These are phyloP conservation scores for Candida arabinofermentans DNA, from an alignment of 805 yeast genomes.

Conservation along the genomic window DNA sequence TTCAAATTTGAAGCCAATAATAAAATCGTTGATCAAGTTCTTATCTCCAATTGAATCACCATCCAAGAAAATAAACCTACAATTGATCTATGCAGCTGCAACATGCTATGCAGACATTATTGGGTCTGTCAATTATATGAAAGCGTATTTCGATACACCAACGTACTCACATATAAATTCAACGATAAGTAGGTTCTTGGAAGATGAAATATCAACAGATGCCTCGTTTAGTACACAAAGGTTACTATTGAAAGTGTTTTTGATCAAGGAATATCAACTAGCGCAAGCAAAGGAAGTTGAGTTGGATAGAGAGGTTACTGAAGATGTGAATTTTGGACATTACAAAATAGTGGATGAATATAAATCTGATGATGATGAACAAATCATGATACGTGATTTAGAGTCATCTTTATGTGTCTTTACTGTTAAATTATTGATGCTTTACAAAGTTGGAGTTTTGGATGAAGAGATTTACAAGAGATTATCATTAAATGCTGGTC, in stretches of 20 bases:
- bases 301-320: conserved; percentile 49
- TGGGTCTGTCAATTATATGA: conserved; percentile 23
- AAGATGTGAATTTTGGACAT: conserved; percentile 33
- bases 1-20: neutral
- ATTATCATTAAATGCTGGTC: conserved; percentile 21
- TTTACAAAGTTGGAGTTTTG: conserved; percentile 15
- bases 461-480: conserved; percentile 13
- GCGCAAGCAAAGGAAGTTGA: conserved; percentile 35
- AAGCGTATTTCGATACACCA: conserved; percentile 18
- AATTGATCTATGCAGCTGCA: conserved; percentile 2
- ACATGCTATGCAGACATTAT: conserved; percentile 15
- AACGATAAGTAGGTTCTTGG: neutral
- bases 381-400: neutral
- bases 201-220: neutral
- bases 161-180: neutral
- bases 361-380: conserved; percentile 8
- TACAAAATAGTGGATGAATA: conserved; percentile 9
- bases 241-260: conserved; percentile 37
- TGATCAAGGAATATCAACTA: conserved; percentile 44
- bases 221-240: neutral
- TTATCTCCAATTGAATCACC: neutral
- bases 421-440: conserved; percentile 21
- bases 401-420: conserved; percentile 22
- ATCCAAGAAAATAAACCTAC: neutral
- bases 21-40: neutral